phyloP scores from a whole-genome alignment of 139 green algal species.

The Deuterostichococcus epilithicus region DNA sequence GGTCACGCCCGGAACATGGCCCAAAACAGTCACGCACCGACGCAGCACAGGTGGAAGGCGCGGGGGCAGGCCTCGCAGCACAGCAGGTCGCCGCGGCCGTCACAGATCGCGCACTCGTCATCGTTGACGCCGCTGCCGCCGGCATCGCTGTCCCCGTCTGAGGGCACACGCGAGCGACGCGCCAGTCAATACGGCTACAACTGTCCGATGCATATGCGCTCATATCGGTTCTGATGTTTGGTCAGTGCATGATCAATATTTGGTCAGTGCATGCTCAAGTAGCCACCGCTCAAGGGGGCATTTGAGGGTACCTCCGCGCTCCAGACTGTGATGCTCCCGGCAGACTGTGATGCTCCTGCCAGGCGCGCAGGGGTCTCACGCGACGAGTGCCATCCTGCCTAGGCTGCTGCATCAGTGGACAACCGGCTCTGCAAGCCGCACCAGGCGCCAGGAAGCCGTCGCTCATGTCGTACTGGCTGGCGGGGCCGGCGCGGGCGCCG shows the following conservation, averaged over 20 bases:
- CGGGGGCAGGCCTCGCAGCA: slow-evolving; percentile 46
- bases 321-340: not conserved
- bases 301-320: not conserved
- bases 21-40: slow-evolving; percentile 16
- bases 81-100: slow-evolving; percentile 41
- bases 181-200: slow-evolving; percentile 9
- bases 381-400: not conserved
- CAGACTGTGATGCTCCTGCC: too few relatives aligned
- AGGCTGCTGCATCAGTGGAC: not conserved
- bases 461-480: slow-evolving; percentile 16
- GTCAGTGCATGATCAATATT: not conserved
- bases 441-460: slow-evolving; percentile 20
- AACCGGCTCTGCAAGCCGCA: not conserved
- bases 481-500: not conserved
- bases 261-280: not conserved
- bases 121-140: slow-evolving; percentile 10
- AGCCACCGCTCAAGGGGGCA: not conserved
- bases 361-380: not conserved
- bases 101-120: slow-evolving; percentile 30
- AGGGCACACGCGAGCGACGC: not conserved
- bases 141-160: not conserved
- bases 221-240: not conserved
- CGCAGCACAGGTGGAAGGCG: slow-evolving; percentile 44
- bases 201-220: not conserved
- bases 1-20: too few relatives aligned